Evolutionary conservation across 2,329 filamentous ascomycete species (phyloP), one percentile per base, ranked within the genome.

Genomic region (Cyphellophora europaea): DNA sequence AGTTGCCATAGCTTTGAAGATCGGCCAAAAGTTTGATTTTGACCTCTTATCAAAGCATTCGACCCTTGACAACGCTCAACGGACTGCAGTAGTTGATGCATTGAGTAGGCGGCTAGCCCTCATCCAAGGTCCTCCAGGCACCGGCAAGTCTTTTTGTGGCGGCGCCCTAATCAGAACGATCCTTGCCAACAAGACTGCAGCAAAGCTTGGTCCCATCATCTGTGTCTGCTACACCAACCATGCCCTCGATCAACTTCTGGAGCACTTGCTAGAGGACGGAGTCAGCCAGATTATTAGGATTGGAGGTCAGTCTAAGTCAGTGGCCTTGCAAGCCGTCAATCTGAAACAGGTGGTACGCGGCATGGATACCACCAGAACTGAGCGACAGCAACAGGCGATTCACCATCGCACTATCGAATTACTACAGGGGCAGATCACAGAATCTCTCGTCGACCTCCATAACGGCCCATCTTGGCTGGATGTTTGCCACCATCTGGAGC

Each of bases 171-270:
- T 80, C 39, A 69, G 70, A 40, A 62, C 51, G 6, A 41, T 60
- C 5, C 37, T 59, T 12, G 39, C 42, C 3, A 53, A 56, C 36
- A 58, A 53, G 18, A 28, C 41, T 0, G 48, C 42, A 12, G 55
- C 47, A 1, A 34, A 50, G 0, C 43, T 72, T 1, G 65, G 66
- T 0, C 67, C 67, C 0, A 63, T 73, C 4, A 42, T 73, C 4
- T 59, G 56, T 33, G 60, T 67, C 0, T 67, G 60, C 41, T 69
- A 67, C 39, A 71, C 67, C 1, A 72, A 72, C 38, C 67, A 73
- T 48, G 69, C 69, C 0, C 53, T 73, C 0, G 71, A 74, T 28
- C 68, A 74, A 44, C 62, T 82, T 1, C 59, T 84, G 0, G 71
- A 80, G 43, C 69, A 79, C 39, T 52, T 82, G 0, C 36, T 75